Conservation (phyloP, 2,329 filamentous ascomycete species). For the Pseudocercospora fuligena region DNA sequence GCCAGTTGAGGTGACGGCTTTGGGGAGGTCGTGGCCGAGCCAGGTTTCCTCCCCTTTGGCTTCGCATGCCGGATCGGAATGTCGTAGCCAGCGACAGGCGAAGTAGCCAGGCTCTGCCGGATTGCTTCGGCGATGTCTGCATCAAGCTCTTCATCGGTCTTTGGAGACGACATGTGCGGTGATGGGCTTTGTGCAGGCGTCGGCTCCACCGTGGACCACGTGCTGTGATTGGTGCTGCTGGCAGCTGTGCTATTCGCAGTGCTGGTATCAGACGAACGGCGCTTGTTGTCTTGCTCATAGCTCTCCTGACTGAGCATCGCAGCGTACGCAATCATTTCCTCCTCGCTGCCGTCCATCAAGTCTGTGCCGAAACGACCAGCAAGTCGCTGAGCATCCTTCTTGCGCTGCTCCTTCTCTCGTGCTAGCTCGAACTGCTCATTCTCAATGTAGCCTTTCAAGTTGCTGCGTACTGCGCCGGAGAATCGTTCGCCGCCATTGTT, state of each 20-base stretch:
- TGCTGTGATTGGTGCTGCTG: conserved; percentile 45
- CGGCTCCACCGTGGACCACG: conserved; percentile 33
- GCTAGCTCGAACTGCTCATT: conserved; percentile 84
- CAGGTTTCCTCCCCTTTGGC: conserved; percentile 36
- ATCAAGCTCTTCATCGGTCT: conserved; percentile 57
- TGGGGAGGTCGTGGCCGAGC: conserved; percentile 35
- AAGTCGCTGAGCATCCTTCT: conserved; percentile 71
- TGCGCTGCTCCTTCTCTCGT: conserved; percentile 69
- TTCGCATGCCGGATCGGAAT: conserved; percentile 54
- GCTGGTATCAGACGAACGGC: conserved; percentile 51
- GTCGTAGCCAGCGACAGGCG: conserved; percentile 41
- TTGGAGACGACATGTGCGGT: conserved; percentile 33
- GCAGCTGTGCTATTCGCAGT: conserved; percentile 43
- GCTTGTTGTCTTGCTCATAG: conserved; percentile 55
- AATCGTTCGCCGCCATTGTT: conserved; percentile 65
- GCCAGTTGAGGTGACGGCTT: conserved; percentile 40
- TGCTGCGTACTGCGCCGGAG: conserved; percentile 67
- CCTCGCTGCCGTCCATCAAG: conserved; percentile 64
- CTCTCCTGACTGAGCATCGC: conserved; percentile 66
- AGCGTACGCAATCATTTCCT: conserved; percentile 67
- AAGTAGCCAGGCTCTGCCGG: conserved; percentile 52
- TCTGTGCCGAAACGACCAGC: conserved; percentile 84
- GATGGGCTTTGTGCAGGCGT: conserved; percentile 34
- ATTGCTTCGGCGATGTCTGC: conserved; percentile 68
- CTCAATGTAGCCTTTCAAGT: conserved; percentile 79